These are phyloP conservation scores for Arachis monticola DNA, from an alignment of 331 rosid genomes.

Conservation along the genomic window DNA sequence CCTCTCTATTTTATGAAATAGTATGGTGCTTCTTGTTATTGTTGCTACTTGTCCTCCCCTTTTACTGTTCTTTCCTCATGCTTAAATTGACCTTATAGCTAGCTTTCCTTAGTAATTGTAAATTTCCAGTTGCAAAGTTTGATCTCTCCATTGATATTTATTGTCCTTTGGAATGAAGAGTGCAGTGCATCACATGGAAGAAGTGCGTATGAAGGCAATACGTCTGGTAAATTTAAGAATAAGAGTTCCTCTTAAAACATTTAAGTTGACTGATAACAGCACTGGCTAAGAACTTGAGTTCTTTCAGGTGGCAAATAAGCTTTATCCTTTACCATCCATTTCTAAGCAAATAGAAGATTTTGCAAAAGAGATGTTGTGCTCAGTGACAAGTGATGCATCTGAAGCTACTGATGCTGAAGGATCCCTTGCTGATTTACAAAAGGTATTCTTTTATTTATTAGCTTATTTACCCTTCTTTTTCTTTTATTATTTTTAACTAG, in stretches of 20 bases:
- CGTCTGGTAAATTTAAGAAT: slow-evolving; percentile 73
- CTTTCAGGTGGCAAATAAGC: slow-evolving; percentile 95
- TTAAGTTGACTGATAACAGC: slow-evolving; percentile 26
- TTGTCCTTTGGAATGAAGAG: slow-evolving; percentile 63
- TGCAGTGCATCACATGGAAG: slow-evolving; percentile 88
- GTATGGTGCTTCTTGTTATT: slow-evolving; percentile 21
- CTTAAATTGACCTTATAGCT: slow-evolving; percentile 21
- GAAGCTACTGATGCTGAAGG: slow-evolving; percentile 65
- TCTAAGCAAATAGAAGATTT: slow-evolving; percentile 85
- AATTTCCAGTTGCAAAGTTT: slow-evolving; percentile 14
- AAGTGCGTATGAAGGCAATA: slow-evolving; percentile 96
- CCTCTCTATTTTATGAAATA: slow-evolving; percentile 9
- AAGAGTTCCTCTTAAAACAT: slow-evolving; percentile 36
- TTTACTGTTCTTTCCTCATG: slow-evolving; percentile 16
- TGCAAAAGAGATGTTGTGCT: slow-evolving; percentile 75
- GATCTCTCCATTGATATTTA: slow-evolving; percentile 31
- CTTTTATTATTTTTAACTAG: neutral
- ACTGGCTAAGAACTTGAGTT: slow-evolving; percentile 40
- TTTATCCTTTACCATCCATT: slow-evolving; percentile 79
- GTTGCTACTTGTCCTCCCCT: slow-evolving; percentile 2
- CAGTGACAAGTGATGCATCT: slow-evolving; percentile 58
- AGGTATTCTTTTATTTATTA: slow-evolving; percentile 49
- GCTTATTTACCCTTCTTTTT: too few species aligned
- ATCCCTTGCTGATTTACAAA: slow-evolving; percentile 57
- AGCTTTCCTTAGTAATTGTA: slow-evolving; percentile 19